Conservation (phyloP, 768 basidiomycete genomes). For the Cyclocybe aegerita region DNA sequence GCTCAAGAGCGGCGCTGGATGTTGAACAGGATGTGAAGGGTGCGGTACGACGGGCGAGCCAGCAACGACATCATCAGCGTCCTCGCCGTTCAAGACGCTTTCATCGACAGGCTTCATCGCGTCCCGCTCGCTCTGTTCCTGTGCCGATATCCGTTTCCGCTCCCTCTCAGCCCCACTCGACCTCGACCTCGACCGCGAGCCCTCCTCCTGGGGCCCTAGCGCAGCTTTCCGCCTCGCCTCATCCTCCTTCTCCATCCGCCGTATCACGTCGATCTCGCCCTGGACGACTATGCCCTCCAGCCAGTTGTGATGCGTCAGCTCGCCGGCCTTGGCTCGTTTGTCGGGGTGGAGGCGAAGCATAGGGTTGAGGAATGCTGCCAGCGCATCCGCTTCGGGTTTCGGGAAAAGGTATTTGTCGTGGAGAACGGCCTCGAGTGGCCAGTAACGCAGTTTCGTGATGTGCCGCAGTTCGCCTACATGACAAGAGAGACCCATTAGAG, state of each 20-base stretch:
- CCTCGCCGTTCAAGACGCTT: slow-evolving; percentile 15
- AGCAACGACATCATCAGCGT: slow-evolving; percentile 5
- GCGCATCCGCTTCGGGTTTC: slow-evolving; percentile 73
- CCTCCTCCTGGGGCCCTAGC: slow-evolving; percentile 34
- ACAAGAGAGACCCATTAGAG: not conserved
- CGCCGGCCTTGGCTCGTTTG: slow-evolving; percentile 83
- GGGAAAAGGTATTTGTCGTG: slow-evolving; percentile 97
- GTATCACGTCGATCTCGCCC: slow-evolving; percentile 85
- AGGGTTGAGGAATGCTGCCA: slow-evolving; percentile 79
- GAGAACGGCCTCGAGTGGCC: slow-evolving; percentile 79
- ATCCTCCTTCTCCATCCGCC: slow-evolving; percentile 48
- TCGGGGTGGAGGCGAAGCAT: slow-evolving; percentile 92
- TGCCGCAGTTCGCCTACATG: slow-evolving; percentile 77
- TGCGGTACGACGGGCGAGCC: not conserved
- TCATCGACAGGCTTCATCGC: slow-evolving; percentile 81
- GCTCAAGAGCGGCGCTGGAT: not conserved
- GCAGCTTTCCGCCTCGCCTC: slow-evolving; percentile 38
- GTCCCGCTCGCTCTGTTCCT: slow-evolving; percentile 41
- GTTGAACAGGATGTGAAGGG: not conserved
- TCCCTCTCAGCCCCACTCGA: slow-evolving; percentile 37
- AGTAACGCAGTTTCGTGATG: slow-evolving; percentile 91
- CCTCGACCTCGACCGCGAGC: slow-evolving; percentile 5
- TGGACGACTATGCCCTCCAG: slow-evolving; percentile 82
- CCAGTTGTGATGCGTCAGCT: slow-evolving; percentile 86
- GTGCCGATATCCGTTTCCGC: slow-evolving; percentile 33